Evolutionary conservation across 257 asterid genomes (phyloP), one percentile per base, ranked within the genome.

Genomic region (Lithospermum erythrorhizon): DNA sequence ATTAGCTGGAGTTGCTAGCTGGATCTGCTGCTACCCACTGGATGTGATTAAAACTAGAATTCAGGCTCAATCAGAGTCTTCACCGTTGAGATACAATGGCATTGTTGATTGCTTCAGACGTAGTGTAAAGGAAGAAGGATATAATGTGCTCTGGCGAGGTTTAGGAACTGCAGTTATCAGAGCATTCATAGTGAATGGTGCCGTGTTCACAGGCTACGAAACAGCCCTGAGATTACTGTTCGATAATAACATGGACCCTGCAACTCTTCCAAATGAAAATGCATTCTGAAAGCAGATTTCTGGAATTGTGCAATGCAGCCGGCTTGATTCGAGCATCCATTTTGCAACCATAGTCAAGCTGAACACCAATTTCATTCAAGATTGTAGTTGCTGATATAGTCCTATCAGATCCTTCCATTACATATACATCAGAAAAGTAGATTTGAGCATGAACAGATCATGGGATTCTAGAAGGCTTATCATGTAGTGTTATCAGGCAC

Each of bases 141-240:
- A 78, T 24, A 15, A 21, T 10, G 78, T 78, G 66, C 64, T 87
- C 57, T 85, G 89, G 89, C 78, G 96, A 60, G 97, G 97, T 16
- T 23, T 87, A 16, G 95, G 96, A 63, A 78, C 84, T 3, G 77
- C 97, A 0, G 71, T 85, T 45, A 57, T 83, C 9, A 72, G 97
- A 80, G 96, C 97, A 2, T 85, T 90, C 24, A 37, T 90, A 0
- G 94, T 83, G 58, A 87, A 90, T 55, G 95, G 94, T 1, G 81
- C 86, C 18, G 74, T 83, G 53, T 87, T 87, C 66, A 70, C 88
- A n/a, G 89, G 89, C 8, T 85, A 90, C 60, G 95, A 85, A 78
- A 78, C 76, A 59, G 80, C 94, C 27, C 67, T 85, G 55, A 73
- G 82, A 63, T 87, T 71, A 75, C 61, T 90, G 29, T 54, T 63